These are phyloP conservation scores for Tylopilus felleus DNA, from an alignment of 768 basidiomycete genomes.

Conservation along the genomic window DNA sequence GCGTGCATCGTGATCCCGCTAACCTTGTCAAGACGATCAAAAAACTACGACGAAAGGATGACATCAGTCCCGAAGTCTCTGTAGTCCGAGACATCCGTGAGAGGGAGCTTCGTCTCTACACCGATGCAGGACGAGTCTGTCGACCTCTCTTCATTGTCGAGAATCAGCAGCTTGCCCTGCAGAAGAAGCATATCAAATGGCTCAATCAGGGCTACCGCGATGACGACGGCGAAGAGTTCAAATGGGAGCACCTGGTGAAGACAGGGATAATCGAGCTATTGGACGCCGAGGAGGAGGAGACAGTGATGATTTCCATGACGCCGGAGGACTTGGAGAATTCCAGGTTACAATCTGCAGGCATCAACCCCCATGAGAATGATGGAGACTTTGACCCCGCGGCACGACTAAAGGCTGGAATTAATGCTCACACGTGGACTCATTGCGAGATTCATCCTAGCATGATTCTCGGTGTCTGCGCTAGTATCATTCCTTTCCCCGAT, in stretches of 20 bases:
- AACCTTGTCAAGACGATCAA: conserved; percentile 92
- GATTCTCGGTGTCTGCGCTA: conserved; percentile 98
- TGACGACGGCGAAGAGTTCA: conserved; percentile 57
- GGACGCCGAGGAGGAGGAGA: conserved; percentile 99
- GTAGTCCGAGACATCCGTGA: conserved; percentile 98
- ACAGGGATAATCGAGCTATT: conserved; percentile 89
- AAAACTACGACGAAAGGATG: conserved; percentile 87
- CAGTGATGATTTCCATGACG: conserved; percentile 99
- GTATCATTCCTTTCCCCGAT: conserved; percentile 99
- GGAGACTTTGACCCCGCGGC: conserved; percentile 82
- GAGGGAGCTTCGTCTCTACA: conserved; percentile 89
- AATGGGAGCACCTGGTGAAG: conserved; percentile 84
- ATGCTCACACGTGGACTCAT: conserved; percentile 93
- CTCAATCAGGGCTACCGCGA: conserved; percentile 57
- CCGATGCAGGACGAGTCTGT: conserved; percentile 95
- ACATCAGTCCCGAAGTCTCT: conserved; percentile 94
- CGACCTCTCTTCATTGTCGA: conserved; percentile 97
- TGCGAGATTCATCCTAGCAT: conserved; percentile 99
- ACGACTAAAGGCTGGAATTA: conserved; percentile 79
- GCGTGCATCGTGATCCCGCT: conserved; percentile 92
- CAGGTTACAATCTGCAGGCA: conserved; percentile 57
- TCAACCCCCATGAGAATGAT: conserved; percentile 58
- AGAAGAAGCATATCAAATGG: conserved; percentile 82
- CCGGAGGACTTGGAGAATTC: conserved; percentile 92
- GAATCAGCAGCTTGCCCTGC: conserved; percentile 77